These are phyloP conservation scores for Cucurbitaria berberidis DNA, from an alignment of 2,329 filamentous ascomycete species.

Conservation along the genomic window DNA sequence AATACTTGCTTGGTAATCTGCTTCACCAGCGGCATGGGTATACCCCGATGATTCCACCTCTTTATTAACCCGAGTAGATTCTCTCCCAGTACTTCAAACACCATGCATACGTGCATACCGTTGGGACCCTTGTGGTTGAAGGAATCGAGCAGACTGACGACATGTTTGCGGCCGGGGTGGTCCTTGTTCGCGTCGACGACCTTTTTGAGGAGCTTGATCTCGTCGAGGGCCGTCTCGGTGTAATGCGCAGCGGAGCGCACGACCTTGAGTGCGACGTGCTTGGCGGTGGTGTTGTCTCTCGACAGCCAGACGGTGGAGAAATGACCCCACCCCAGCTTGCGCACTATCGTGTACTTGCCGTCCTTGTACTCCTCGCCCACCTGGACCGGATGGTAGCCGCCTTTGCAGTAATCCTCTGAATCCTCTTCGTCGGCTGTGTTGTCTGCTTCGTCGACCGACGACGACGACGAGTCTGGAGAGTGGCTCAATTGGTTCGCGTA, in stretches of 20 bases:
- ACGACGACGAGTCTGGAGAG: conserved; percentile 78
- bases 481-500: conserved; percentile 67
- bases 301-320: conserved; percentile 95
- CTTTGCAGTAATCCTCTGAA: conserved; percentile 99
- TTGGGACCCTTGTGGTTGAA: conserved; percentile 98
- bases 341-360: conserved; percentile 92
- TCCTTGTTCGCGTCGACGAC: conserved; percentile 95
- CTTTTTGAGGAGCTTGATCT: conserved; percentile 97
- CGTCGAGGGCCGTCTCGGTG: conserved; percentile 97
- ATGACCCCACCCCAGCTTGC: conserved; percentile 97
- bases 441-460: conserved; percentile 80
- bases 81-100: conserved; percentile 96
- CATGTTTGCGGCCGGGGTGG: conserved; percentile 92
- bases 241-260: conserved; percentile 98
- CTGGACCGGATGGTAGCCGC: conserved; percentile 93
- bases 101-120: conserved; percentile 97
- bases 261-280: conserved; percentile 97
- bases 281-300: conserved; percentile 83
- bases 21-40: conserved; percentile 95
- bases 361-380: conserved; percentile 98
- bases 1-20: conserved; percentile 99
- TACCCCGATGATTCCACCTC: conserved; percentile 96
- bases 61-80: conserved; percentile 95
- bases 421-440: conserved; percentile 98
- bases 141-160: conserved; percentile 93